Conservation (phyloP, 805 yeast genomes). For the Saturnispora hagleri region DNA sequence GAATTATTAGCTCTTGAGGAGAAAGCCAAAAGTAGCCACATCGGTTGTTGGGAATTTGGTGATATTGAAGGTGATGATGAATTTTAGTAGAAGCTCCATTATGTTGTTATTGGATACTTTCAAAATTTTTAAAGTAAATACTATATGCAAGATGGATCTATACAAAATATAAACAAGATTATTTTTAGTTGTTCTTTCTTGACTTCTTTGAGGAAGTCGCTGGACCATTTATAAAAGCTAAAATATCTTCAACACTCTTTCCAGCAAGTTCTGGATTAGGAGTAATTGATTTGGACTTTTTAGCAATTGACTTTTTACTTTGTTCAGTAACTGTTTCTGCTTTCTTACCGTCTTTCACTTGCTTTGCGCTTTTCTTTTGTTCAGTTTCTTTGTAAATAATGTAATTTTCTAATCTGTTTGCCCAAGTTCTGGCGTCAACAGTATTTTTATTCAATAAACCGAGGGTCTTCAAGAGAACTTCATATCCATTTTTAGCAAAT, state of each 20-base stretch:
- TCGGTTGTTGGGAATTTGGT: slow-evolving; percentile 72
- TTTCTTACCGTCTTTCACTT: slow-evolving; percentile 19
- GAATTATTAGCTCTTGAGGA: slow-evolving; percentile 36
- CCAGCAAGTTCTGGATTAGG: slow-evolving; percentile 48
- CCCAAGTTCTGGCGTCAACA: slow-evolving; percentile 59
- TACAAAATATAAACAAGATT: slow-evolving; percentile 5
- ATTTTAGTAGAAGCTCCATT: slow-evolving; percentile 1
- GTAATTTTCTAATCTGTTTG: slow-evolving; percentile 43
- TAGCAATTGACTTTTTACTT: slow-evolving; percentile 19
- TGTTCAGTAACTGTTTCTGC: slow-evolving; percentile 13
- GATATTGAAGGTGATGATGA: slow-evolving; percentile 54
- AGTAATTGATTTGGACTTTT: slow-evolving; percentile 28
- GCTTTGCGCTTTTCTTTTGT: slow-evolving; percentile 16
- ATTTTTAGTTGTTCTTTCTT: slow-evolving; percentile 19
- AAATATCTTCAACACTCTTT: slow-evolving; percentile 63
- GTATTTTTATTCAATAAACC: slow-evolving; percentile 66
- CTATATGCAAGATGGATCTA: slow-evolving; percentile 3
- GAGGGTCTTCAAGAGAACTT: slow-evolving; percentile 43
- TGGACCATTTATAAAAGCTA: slow-evolving; percentile 63
- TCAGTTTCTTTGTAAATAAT: slow-evolving; percentile 25
- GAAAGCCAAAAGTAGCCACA: slow-evolving; percentile 39
- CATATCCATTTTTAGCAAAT: slow-evolving; percentile 46
- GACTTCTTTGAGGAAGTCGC: slow-evolving; percentile 23
- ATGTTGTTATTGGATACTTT: neutral
- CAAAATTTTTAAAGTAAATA: neutral